These are phyloP conservation scores for Phytopythium litorale DNA, from an alignment of 352 stramenopile genomes.

Conservation along the genomic window DNA sequence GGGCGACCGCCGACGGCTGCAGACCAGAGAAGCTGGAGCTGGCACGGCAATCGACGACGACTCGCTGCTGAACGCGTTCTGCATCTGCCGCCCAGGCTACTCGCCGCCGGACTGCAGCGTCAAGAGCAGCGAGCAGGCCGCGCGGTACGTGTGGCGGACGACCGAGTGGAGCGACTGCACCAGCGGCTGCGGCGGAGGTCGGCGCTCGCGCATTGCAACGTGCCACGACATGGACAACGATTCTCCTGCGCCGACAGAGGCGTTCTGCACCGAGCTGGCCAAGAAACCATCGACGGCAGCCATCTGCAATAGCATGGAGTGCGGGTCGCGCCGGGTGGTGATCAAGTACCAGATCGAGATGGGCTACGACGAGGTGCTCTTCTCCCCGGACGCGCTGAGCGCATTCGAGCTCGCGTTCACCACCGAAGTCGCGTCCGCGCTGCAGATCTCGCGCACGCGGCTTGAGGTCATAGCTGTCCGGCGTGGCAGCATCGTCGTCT, in stretches of 20 bases:
- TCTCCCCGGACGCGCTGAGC: conserved; percentile 42
- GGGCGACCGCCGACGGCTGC: not conserved
- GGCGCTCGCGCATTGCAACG: conserved; percentile 31
- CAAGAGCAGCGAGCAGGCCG: conserved; percentile 23
- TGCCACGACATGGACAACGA: conserved; percentile 35
- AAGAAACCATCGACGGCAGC: conserved; percentile 51
- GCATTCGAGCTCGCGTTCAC: conserved; percentile 64
- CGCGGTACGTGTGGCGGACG: conserved; percentile 46
- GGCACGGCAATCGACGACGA: conserved; percentile 20
- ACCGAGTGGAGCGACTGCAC: conserved; percentile 52
- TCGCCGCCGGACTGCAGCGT: conserved; percentile 63
- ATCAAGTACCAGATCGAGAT: conserved; percentile 72
- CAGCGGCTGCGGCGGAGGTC: conserved; percentile 62
- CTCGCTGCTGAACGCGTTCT: conserved; percentile 27
- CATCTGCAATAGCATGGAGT: conserved; percentile 79
- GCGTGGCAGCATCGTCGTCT: conserved; percentile 57
- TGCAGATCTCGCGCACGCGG: conserved; percentile 52
- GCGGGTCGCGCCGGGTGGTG: conserved; percentile 60
- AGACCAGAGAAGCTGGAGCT: conserved; percentile 2
- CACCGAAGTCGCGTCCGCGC: conserved; percentile 52
- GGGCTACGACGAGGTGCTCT: conserved; percentile 72
- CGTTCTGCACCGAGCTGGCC: conserved; percentile 16
- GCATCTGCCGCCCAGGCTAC: conserved; percentile 61
- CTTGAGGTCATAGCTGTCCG: conserved; percentile 53
- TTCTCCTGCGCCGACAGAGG: conserved; percentile 18